These are phyloP conservation scores for Hysterium pulicare DNA, from an alignment of 2,329 filamentous ascomycete genomes.

Conservation along the genomic window DNA sequence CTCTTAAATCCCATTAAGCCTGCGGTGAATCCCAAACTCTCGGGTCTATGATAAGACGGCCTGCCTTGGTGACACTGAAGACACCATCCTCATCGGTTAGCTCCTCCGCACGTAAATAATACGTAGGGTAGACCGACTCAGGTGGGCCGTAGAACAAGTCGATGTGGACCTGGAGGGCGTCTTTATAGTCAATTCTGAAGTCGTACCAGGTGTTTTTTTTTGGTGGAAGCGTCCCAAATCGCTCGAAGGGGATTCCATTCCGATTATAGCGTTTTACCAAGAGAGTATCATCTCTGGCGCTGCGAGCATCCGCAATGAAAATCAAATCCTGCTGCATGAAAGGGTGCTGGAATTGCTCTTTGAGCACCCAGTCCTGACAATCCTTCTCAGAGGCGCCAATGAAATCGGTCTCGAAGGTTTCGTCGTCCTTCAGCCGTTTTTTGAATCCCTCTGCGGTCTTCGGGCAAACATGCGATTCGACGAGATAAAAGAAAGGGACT, in stretches of 20 bases:
- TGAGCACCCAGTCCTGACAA: slow-evolving; percentile 1
- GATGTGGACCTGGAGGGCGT: too few species aligned
- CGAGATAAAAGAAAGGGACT: too few species aligned
- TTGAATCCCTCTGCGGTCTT: too few species aligned
- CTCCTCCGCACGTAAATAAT: not conserved
- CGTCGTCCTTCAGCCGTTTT: too few species aligned
- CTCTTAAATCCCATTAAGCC: too few species aligned
- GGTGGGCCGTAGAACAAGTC: too few species aligned
- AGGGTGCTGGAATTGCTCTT: not conserved
- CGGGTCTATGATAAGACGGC: too few species aligned
- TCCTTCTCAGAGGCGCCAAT: slow-evolving; percentile 4
- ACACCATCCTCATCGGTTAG: not conserved
- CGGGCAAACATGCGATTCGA: too few species aligned
- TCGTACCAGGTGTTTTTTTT: not conserved
- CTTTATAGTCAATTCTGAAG: too few species aligned
- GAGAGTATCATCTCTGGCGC: slow-evolving; percentile 5
- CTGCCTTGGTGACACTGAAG: not conserved
- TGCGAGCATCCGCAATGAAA: slow-evolving; percentile 7
- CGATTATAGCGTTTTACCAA: slow-evolving; percentile 2
- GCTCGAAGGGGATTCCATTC: not conserved
- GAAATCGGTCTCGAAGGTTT: slow-evolving; percentile 3
- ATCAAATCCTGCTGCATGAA: slow-evolving; percentile 3
- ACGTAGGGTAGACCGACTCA: not conserved
- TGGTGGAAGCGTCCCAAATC: not conserved
- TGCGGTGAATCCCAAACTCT: too few species aligned